Evolutionary conservation across 2,329 filamentous ascomycete species (phyloP).

Genomic region (Mycosphaerelloides madeirae): DNA sequence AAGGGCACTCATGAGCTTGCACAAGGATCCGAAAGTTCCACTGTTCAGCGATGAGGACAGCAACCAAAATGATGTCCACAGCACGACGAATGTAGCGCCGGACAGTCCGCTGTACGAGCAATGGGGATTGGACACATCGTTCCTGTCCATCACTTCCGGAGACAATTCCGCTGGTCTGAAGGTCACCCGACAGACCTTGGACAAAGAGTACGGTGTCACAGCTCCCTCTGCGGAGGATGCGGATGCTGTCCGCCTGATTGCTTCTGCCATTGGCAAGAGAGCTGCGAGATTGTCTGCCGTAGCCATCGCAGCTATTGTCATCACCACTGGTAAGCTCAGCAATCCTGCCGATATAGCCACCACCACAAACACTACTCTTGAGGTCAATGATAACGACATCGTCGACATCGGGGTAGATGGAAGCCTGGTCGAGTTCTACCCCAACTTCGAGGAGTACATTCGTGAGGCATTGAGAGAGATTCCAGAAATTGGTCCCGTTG

Average conservation of each 20-base stretch:
- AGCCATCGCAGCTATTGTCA: constrained; percentile 76
- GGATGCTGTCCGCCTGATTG: constrained; percentile 77
- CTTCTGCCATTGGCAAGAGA: constrained; percentile 78
- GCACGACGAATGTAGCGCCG: constrained; percentile 64
- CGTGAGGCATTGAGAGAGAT: constrained; percentile 74
- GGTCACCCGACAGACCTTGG: constrained; percentile 70
- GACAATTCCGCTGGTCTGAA: constrained; percentile 70
- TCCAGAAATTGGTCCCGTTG: constrained; percentile 68
- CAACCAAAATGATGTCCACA: constrained; percentile 61
- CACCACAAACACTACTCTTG: constrained; percentile 24
- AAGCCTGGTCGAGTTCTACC: constrained; percentile 91
- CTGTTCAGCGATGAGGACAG: constrained; percentile 76
- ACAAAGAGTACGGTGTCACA: constrained; percentile 69
- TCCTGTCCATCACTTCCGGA: constrained; percentile 80
- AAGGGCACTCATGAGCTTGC: constrained; percentile 66
- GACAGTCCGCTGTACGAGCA: constrained; percentile 66
- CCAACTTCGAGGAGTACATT: constrained; percentile 83
- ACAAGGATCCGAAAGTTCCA: constrained; percentile 60
- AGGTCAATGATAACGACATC: constrained; percentile 56
- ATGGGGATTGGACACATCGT: constrained; percentile 87
- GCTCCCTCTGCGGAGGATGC: constrained; percentile 78
- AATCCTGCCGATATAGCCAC: constrained; percentile 32
- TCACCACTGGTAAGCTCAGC: constrained; percentile 70
- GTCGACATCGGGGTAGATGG: constrained; percentile 94
- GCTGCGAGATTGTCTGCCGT: constrained; percentile 84